Evolutionary conservation across 1,284 basidiomycete species (phyloP).

Genomic region (Erythrobasidium hasegawianum): DNA sequence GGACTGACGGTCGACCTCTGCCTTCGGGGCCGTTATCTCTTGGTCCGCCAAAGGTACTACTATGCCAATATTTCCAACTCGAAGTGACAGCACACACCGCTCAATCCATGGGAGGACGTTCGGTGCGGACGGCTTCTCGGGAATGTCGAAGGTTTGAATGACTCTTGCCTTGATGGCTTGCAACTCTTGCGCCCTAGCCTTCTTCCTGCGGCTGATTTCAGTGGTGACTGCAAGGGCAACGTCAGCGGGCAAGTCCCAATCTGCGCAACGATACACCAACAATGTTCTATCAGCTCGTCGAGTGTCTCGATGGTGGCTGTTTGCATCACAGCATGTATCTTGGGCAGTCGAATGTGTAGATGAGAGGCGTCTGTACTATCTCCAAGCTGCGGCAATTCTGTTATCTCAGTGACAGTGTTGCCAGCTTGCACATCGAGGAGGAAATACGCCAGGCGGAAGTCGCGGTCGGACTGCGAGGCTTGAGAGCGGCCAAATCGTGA

Average conservation of each 20-base stretch:
- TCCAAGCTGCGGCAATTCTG: slow-evolving; percentile 25
- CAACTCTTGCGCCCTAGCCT: slow-evolving; percentile 69
- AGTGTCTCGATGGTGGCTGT: slow-evolving; percentile 82
- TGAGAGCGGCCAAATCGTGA: neutral
- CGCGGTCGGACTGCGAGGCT: slow-evolving; percentile 47
- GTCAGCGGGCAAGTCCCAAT: neutral
- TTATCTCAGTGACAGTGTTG: slow-evolving; percentile 40
- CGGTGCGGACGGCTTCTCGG: slow-evolving; percentile 43
- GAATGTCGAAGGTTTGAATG: slow-evolving; percentile 68
- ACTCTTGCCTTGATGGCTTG: slow-evolving; percentile 73
- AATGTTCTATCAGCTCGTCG: slow-evolving; percentile 76
- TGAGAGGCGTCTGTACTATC: slow-evolving; percentile 19
- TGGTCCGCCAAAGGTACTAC: slow-evolving; percentile 65
- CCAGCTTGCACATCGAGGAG: slow-evolving; percentile 62
- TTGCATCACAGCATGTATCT: slow-evolving; percentile 86
- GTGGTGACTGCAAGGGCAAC: slow-evolving; percentile 51
- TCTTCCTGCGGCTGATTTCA: slow-evolving; percentile 67
- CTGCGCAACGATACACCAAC: slow-evolving; percentile 58
- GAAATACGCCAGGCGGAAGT: slow-evolving; percentile 73
- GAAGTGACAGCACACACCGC: slow-evolving; percentile 62
- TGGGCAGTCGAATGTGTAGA: slow-evolving; percentile 59
- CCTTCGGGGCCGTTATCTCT: slow-evolving; percentile 51
- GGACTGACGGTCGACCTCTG: slow-evolving; percentile 11
- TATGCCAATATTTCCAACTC: slow-evolving; percentile 68
- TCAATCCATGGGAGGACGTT: slow-evolving; percentile 60